Base-by-base conservation (phyloP, 2,329 filamentous ascomycete genomes). In the Penicillium rolfsii region DNA sequence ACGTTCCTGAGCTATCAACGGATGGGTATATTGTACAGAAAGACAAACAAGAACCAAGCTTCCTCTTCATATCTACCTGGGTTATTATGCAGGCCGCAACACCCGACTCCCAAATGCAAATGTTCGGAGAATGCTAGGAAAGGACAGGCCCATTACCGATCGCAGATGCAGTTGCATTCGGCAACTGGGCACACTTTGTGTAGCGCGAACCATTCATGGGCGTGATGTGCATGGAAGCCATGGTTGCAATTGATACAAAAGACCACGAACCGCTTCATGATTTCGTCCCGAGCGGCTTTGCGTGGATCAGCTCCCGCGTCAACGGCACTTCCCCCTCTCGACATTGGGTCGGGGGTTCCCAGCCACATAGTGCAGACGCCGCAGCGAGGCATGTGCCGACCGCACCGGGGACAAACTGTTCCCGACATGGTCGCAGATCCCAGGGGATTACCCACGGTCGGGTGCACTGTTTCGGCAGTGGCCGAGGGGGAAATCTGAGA, bases 231-330 rank as follows among this genome's bases (percentile, higher is more conserved):
- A 76, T 89, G 87, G 66, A 84, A 87, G 0, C 85, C 86, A 76
- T 89, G 87, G 65, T 84, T 84, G 70, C 87, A 89, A 61, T 79
- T 82, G 66, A 85, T 84, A 68, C 87, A 89, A 68, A 88, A 86
- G 4, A 83, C 83, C 64, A 87, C 79, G 67, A 87, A 82, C 56
- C 82, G 77, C 16, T 79, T 80, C 79, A 87, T 82, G 6, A 79
- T 59, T 63, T 85, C 83, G 33, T 73, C 70, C 49, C 75, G 73
- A 0, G 65, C 70, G 3, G 67, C 63, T 16, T 70, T 71, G 19
- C 66, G 67, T 19, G 67, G 41, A 24, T 68, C 68, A 28, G 69
- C 46, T 35, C 65, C 73, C 2, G 73, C 67, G 54, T 79, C 77
- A 5, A 73, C 75, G 9, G 71, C 72, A 26, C 76, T 70, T 22